Evolutionary conservation across 352 stramenopile genomes (phyloP), one percentile per base, ranked within the genome.

Genomic region (Phytophthora syringae): DNA sequence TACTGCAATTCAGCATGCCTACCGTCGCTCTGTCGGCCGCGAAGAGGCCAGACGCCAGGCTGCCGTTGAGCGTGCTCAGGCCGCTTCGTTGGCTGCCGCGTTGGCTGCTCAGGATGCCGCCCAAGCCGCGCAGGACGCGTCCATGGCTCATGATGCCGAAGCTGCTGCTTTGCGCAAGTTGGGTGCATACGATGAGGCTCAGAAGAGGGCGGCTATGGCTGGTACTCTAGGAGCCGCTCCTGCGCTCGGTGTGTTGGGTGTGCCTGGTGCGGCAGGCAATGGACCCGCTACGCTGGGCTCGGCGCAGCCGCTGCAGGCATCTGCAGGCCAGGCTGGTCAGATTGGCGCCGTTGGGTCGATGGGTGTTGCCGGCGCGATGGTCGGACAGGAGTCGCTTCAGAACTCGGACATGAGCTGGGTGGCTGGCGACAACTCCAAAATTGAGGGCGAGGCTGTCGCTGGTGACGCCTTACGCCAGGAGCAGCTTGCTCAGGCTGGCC

Each of bases 381-480:
- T 93, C 4, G 85, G 82, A 36, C 82, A 95, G 52, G 88, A 95
- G 48, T 88, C 86, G 13, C 77, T 95, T 36, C 84, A 93, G 69
- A 92, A 90, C 49, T 79, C 84, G 3, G 88, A 96, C 57, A 66
- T 96, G 70, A 94, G 82, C 73, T 96, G 88, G 88, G 81, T 94
- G 61, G 85, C 83, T 27, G 80, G 90, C 15, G 86, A 96, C 53
- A 90, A 88, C 53, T 77, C 81, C 32, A 92, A 92, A 69, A 72
- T 93, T 28, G 84, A 93, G 59, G 83, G 86, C 39, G 81, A 94
- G 56, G 86, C 74, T 9, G 84, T 92, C n/a, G 84, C 84, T 9
- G 86, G 86, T 24, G 82, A 93, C 32, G 77, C 74, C 2, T 67
- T 92, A 51, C 84, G 84, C 45, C 72, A 88, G 39, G 88, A 96